Base-by-base conservation (phyloP, 768 basidiomycete species). In the Tremella mesenterica region DNA sequence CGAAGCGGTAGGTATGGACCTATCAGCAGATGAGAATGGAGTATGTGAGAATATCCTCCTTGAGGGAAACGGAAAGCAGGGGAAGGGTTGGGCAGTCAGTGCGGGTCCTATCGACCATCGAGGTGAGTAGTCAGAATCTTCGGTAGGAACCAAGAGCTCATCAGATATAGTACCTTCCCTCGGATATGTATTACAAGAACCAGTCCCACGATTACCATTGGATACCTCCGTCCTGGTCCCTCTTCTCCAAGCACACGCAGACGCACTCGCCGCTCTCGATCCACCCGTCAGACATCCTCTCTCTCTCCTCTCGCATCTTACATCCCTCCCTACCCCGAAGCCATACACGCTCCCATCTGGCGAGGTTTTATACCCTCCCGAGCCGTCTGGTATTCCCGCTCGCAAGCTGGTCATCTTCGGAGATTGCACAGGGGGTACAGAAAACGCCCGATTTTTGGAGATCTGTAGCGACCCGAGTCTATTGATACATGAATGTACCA, bases 401-500 rank as follows among this genome's bases (percentile, higher is more conserved):
- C 44, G 71, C 16, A 73, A 71, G 36, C 44, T 73, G 26, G 64
- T 67, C 39, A 71, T 73, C 25, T 65, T 73, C 34, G 71, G 71
- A 0, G 71, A 73, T 48, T 73, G 71, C 41, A 54, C 56, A 4
- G 67, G 67, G 7, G 71, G 71, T 0, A 69, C 70, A 6, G 47
- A 53, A 18, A 73, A 71, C 45, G 20, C 46, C 2, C 43, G 50
- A 1, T 71, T 73, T 50, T 27, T 36, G 25, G 46, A 44, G 9
- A 57, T 73, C 50, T 67, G 65, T 36, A n/a, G 53, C 7, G 61
- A 65, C n/a, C 50, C 69, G 7, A 71, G 69, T 60, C 44, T 73
- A 25, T 51, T 73, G 3, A 59, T 73, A 3, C 71, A 73, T 50
- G 71, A 73, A 53, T 69, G 69, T 48, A 73, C 71, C n/a, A 73